Evolutionary conservation across 192 early-diverging fungal genomes (phyloP), one percentile per base, ranked within the genome.

Genomic region (Pilaira anomala): DNA sequence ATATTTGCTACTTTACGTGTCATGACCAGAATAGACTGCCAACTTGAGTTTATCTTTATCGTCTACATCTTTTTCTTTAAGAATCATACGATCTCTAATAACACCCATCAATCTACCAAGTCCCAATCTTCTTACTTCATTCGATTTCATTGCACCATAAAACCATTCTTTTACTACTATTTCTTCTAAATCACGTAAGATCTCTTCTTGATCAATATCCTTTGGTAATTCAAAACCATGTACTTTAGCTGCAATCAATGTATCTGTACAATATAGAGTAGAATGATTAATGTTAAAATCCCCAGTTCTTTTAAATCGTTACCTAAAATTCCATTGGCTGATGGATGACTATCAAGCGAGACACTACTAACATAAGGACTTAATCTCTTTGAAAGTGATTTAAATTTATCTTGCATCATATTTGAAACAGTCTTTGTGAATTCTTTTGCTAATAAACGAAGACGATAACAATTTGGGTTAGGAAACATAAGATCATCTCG

Each of bases 11-110:
- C 8, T 64, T 67, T 66, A 74, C 62, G 72, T 69, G 30, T 77
- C 76, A 57, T 77, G 76, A 40, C 76, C 72, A 64, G 67, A 67
- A 26, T 74, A 77, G 18, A 77, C 49, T 25, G 76, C 62, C 24
- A 74, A 28, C 48, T 75, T 74, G 12, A 52, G 41, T 33, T 77
- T 55, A 16, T 60, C 54, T 39, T 73, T 61, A 12, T 48, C 67
- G 19, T 29, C 26, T 25, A 56, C 57, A 39, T 71, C 72, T 49
- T 74, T 28, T 0, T 65, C 76, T 36, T 65, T 65, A 19, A 41
- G 22, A 4, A 65, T 40, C 55, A 74, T 74, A 22, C 61, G 63
- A 44, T 77, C 76, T n/a, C 68, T 33, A 21, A 77, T 71, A 2
- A 63, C 68, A 16, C 64, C 72, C 53, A 71, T 45, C 3, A 77